Evolutionary conservation across 345 rosid genomes (phyloP).

Genomic region (Conringia planisiliqua): DNA sequence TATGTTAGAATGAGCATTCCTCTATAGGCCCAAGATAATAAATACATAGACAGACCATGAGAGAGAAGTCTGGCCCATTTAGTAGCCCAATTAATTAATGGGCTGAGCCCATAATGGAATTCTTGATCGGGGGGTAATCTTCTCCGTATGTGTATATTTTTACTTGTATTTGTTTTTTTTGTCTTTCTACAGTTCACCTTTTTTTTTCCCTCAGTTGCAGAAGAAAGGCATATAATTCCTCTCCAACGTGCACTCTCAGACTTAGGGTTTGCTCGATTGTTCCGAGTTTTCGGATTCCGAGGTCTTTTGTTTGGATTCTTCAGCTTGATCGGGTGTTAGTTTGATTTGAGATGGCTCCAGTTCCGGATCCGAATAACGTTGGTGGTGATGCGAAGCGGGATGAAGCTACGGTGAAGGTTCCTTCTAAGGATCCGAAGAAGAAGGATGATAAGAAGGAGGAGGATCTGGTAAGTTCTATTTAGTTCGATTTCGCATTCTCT

Average conservation of each 20-base stretch:
- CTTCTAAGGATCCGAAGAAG: slow-evolving; percentile 83
- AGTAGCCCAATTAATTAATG: not conserved
- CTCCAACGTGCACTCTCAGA: not conserved
- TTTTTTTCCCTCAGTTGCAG: not conserved
- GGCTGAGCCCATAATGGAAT: slow-evolving; percentile 4
- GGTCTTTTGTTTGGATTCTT: not conserved
- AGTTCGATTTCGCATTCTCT: not conserved
- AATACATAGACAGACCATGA: not conserved
- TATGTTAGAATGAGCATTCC: no score
- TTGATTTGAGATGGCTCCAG: slow-evolving; percentile 34
- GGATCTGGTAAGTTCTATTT: slow-evolving; percentile 58
- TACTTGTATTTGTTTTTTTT: not conserved
- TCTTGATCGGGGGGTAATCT: slow-evolving; percentile 28
- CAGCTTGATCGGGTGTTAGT: slow-evolving; percentile 4
- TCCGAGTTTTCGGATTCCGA: not conserved
- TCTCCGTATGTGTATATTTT: not conserved
- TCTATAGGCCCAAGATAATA: no score
- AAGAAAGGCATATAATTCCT: slow-evolving; percentile 17
- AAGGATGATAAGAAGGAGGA: slow-evolving; percentile 91
- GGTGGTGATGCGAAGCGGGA: slow-evolving; percentile 47
- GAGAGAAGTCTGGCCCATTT: not conserved
- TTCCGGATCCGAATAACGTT: slow-evolving; percentile 57
- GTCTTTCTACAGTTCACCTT: not conserved
- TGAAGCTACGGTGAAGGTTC: slow-evolving; percentile 55
- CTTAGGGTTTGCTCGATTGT: slow-evolving; percentile 24